Conservation (phyloP, 768 basidiomycete species). For the Russula olivacea region DNA sequence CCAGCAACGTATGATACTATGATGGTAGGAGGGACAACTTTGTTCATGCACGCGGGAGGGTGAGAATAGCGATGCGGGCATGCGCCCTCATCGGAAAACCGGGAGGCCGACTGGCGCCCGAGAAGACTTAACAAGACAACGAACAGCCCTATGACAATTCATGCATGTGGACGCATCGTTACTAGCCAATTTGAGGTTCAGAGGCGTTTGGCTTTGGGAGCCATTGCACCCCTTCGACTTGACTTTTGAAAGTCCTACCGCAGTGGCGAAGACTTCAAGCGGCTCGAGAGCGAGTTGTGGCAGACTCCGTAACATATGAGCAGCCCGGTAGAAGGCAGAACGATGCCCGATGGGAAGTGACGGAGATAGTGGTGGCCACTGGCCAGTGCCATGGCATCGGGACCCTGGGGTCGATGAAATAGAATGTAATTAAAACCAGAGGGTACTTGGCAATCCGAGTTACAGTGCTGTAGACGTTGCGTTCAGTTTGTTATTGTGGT, state of each 20-base stretch:
- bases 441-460: too few relatives aligned
- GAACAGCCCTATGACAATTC: neutral
- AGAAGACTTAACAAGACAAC: neutral
- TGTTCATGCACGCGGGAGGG: neutral
- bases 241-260: neutral
- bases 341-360: too few relatives aligned
- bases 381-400: too few relatives aligned
- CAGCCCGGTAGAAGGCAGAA: too few relatives aligned
- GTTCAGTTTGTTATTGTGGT: too few relatives aligned
- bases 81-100: neutral
- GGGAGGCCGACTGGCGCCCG: neutral
- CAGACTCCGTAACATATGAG: too few relatives aligned
- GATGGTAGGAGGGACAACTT: neutral
- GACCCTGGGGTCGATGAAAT: too few relatives aligned
- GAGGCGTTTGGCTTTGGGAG: neutral
- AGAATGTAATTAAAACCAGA: too few relatives aligned
- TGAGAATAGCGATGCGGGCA: neutral
- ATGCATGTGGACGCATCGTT: neutral
- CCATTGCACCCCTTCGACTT: neutral
- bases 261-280: too few relatives aligned
- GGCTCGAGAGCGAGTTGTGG: too few relatives aligned
- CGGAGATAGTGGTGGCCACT: too few relatives aligned
- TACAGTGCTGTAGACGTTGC: too few relatives aligned
- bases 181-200: neutral
- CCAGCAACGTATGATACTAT: neutral